Conservation (phyloP, 768 basidiomycete species). For the Gymnopilus junonius region DNA sequence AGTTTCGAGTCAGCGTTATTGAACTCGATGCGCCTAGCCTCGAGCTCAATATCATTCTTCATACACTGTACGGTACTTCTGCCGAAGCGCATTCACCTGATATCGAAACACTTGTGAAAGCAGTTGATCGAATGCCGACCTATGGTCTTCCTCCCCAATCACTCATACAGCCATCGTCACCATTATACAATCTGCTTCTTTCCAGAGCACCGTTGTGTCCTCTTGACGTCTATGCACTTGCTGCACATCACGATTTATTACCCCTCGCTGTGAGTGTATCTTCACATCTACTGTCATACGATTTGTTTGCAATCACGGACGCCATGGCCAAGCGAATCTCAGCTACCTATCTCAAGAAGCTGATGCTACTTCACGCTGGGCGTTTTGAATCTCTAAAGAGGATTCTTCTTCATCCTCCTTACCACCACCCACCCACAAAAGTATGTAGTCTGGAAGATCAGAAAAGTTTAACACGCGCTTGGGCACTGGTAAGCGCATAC, state of each 20-base stretch:
- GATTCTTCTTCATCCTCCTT: conserved; percentile 27
- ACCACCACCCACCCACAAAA: conserved; percentile 24
- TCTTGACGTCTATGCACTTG: conserved; percentile 47
- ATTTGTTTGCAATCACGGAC: conserved; percentile 40
- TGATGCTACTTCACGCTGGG: conserved; percentile 41
- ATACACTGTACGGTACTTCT: conserved; percentile 55
- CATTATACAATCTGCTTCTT: conserved; percentile 36
- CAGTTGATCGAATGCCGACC: conserved; percentile 40
- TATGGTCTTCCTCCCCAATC: conserved; percentile 27
- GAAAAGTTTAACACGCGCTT: conserved; percentile 31
- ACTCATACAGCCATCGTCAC: conserved; percentile 30
- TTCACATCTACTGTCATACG: conserved; percentile 41
- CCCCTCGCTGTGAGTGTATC: conserved; percentile 44
- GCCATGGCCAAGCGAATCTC: conserved; percentile 42
- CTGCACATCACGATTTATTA: conserved; percentile 35
- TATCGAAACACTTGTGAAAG: conserved; percentile 47
- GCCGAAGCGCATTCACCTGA: conserved; percentile 55
- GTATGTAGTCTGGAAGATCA: conserved; percentile 28
- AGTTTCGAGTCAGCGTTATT: conserved; percentile 37
- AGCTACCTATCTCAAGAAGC: conserved; percentile 42
- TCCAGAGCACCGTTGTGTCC: conserved; percentile 37
- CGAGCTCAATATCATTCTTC: conserved; percentile 59
- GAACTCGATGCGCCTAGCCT: conserved; percentile 46
- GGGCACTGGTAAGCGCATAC: conserved; percentile 32
- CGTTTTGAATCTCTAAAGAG: conserved; percentile 41